Evolutionary conservation across 768 basidiomycete genomes (phyloP).

Genomic region (Grammothele lineata): DNA sequence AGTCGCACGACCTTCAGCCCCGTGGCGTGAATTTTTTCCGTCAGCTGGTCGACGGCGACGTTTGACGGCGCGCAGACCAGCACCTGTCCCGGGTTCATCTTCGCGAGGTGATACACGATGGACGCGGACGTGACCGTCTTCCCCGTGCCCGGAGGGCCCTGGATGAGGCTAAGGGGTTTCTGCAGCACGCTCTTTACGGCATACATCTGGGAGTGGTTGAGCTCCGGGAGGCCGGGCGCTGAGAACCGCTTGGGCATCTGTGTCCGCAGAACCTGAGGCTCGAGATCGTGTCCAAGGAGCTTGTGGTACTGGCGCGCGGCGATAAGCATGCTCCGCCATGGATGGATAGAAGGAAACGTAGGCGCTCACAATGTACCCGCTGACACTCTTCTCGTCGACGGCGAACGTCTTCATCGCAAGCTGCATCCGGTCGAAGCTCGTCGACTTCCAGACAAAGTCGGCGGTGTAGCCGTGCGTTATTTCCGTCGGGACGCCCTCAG

Average conservation of each 20-base stretch:
- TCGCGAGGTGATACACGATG: slow-evolving; percentile 96
- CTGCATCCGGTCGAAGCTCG: slow-evolving; percentile 99
- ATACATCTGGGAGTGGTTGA: slow-evolving; percentile 99
- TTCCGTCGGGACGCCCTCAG: slow-evolving; percentile 91
- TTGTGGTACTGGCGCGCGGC: slow-evolving; percentile 78
- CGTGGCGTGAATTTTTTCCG: slow-evolving; percentile 99
- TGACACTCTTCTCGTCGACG: slow-evolving; percentile 98
- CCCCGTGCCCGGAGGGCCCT: slow-evolving; percentile 97
- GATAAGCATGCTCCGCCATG: slow-evolving; percentile 3
- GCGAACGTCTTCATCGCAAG: slow-evolving; percentile 99
- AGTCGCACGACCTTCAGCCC: slow-evolving; percentile 97
- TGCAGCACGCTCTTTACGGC: slow-evolving; percentile 98
- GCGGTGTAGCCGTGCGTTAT: slow-evolving; percentile 92
- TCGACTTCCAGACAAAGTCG: slow-evolving; percentile 99
- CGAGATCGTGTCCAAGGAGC: slow-evolving; percentile 94
- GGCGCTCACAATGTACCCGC: slow-evolving; percentile 71
- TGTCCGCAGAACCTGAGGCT: slow-evolving; percentile 85
- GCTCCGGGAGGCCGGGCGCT: slow-evolving; percentile 93
- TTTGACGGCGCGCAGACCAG: slow-evolving; percentile 99
- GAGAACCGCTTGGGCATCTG: slow-evolving; percentile 98
- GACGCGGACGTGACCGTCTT: slow-evolving; percentile 99
- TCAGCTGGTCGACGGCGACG: slow-evolving; percentile 98
- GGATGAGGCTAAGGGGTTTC: slow-evolving; percentile 95
- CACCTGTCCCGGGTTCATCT: slow-evolving; percentile 99
- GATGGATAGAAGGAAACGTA: not conserved